These are phyloP conservation scores for Lachnellula arida DNA, from an alignment of 2,329 filamentous ascomycete species.

Conservation along the genomic window DNA sequence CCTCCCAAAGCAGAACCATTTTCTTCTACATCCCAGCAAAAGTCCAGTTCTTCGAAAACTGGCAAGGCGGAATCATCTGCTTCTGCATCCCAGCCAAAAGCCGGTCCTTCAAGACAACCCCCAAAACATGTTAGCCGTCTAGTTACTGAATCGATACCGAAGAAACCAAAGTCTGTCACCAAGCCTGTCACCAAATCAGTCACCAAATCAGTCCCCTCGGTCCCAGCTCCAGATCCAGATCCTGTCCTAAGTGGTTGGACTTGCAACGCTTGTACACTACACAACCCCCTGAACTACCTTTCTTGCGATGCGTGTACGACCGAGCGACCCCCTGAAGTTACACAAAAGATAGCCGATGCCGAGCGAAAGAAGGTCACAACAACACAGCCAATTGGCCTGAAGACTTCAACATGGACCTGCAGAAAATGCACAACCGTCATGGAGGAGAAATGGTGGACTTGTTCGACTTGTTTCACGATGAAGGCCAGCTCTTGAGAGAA, in stretches of 20 bases:
- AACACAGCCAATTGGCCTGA: constrained; percentile 10
- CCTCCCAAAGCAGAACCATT: constrained; percentile 9
- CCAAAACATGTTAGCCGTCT: constrained; percentile 26
- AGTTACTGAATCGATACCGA: constrained; percentile 20
- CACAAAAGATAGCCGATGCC: constrained; percentile 18
- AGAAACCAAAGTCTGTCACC: constrained; percentile 16
- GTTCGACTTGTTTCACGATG: constrained; percentile 49
- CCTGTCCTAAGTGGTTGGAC: constrained; percentile 45
- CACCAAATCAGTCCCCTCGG: background rate
- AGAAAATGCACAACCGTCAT: constrained; percentile 47
- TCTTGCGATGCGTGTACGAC: constrained; percentile 54
- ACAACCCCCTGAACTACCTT: constrained; percentile 47
- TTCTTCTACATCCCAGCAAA: background rate
- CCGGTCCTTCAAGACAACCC: constrained; percentile 16
- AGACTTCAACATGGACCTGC: constrained; percentile 43
- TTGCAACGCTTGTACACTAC: constrained; percentile 52
- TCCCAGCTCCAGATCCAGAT: constrained; percentile 2
- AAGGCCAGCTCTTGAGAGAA: constrained; percentile 43
- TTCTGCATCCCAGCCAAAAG: background rate
- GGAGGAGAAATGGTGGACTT: constrained; percentile 54
- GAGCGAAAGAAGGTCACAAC: constrained; percentile 5
- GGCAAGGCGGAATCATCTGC: constrained; percentile 11
- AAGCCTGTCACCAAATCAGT: constrained; percentile 7
- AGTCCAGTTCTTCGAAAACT: constrained; percentile 11
- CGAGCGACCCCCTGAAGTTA: constrained; percentile 36